Percentiles rank a stretch among this genome's conserved stretches.
Conservation (phyloP, 1,284 basidiomycete species). For the Cystobasidium pallidum region DNA sequence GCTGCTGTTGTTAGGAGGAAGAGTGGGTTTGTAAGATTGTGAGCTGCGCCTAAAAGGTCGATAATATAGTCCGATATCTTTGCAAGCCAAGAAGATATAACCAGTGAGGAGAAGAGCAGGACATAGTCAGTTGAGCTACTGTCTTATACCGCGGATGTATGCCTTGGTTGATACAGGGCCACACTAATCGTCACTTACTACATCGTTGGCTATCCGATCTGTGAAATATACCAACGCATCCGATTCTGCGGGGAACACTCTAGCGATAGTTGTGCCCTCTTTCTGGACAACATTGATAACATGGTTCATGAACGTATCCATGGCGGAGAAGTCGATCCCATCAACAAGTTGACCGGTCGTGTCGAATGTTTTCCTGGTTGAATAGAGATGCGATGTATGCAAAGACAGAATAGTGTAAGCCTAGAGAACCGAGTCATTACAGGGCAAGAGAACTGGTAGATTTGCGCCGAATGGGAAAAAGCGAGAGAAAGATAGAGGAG, state of each 20-base stretch:
- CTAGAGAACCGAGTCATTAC: no score
- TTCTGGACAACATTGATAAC: conserved; percentile 69
- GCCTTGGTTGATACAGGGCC: no score
- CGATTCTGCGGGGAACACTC: conserved; percentile 79
- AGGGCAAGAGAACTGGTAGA: conserved; percentile 46
- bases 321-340: conserved; percentile 79
- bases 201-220: conserved; percentile 73
- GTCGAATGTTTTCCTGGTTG: conserved; percentile 47
- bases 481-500: not conserved
- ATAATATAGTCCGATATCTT: conserved; percentile 88
- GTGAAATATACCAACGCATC: conserved; percentile 74
- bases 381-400: no score
- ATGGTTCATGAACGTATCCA: conserved; percentile 84
- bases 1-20: conserved; percentile 87
- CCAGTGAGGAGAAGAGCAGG: not conserved
- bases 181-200: conserved; percentile 55
- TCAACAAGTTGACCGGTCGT: conserved; percentile 56
- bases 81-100: not conserved
- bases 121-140: not conserved
- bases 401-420: no score
- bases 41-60: conserved; percentile 73
- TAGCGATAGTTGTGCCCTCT: conserved; percentile 76
- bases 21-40: conserved; percentile 71
- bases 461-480: not conserved
- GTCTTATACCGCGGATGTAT: no score